Conservation (phyloP, 129 eudicot species). For the Chrysanthemum seticuspe region DNA sequence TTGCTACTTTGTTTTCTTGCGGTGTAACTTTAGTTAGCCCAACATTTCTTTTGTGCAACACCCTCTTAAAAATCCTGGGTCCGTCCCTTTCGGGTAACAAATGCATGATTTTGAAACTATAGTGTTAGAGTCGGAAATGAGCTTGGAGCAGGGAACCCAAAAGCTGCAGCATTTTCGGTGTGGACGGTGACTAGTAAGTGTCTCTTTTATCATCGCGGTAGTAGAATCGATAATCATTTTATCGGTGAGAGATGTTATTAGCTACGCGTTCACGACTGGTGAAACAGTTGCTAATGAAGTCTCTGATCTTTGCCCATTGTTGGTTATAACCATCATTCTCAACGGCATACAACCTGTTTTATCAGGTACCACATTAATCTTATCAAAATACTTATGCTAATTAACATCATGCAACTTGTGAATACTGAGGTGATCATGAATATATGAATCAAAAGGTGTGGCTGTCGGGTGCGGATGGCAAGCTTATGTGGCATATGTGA, state of each 20-base stretch:
- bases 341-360: constrained; percentile 90
- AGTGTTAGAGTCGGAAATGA: constrained; percentile 96
- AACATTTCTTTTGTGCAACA: too few relatives aligned
- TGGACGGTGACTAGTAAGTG: constrained; percentile 46
- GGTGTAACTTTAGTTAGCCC: too few relatives aligned
- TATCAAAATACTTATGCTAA: not conserved
- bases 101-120: constrained; percentile 24
- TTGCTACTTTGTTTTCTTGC: too few relatives aligned
- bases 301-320: constrained; percentile 80
- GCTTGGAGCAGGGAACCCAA: constrained; percentile 87
- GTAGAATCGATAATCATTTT: constrained; percentile 48
- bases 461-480: constrained; percentile 99
- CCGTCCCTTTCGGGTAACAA: not conserved
- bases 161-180: constrained; percentile 83
- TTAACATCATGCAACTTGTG: not conserved
- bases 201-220: constrained; percentile 57
- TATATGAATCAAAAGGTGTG: constrained; percentile 39
- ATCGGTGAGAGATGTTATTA: constrained; percentile 54
- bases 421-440: not conserved
- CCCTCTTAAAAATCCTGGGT: too few relatives aligned
- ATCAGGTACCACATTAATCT: constrained; percentile 47
- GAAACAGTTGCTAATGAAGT: constrained; percentile 67
- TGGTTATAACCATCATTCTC: constrained; percentile 71
- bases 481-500: constrained; percentile 88
- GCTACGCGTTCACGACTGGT: constrained; percentile 77